Percentiles rank a stretch among this genome's conserved stretches.
Evolutionary conservation across 345 rosid species (phyloP).

Genomic region (Eutrema heterophyllum): DNA sequence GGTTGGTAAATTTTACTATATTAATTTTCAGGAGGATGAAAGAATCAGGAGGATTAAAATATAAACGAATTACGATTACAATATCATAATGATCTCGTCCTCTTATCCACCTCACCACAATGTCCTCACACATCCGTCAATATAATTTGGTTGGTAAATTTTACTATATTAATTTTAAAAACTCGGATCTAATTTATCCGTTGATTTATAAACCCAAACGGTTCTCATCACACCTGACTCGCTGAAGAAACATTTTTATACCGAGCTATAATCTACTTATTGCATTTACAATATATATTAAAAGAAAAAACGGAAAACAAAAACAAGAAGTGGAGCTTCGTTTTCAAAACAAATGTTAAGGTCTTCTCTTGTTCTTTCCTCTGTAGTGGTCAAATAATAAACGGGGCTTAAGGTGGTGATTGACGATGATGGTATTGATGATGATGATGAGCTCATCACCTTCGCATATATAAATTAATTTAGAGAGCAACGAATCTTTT

Average conservation of each 20-base stretch:
- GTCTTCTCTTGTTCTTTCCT: not conserved
- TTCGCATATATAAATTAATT: not conserved
- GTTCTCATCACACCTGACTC: not conserved
- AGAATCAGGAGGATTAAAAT: no score
- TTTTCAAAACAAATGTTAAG: not conserved
- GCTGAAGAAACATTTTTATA: not conserved
- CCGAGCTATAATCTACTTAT: not conserved
- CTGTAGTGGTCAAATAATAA: not conserved
- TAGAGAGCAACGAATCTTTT: not conserved
- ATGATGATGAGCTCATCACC: not conserved
- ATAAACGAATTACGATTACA: not conserved
- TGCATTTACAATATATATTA: constrained; percentile 15
- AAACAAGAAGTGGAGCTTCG: constrained; percentile 3
- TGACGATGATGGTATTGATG: not conserved
- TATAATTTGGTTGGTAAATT: not conserved
- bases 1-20: no score
- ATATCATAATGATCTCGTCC: not conserved
- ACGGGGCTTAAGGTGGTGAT: not conserved
- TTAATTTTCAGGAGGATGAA: no score
- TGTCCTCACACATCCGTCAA: not conserved
- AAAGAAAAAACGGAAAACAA: not conserved
- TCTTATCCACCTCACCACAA: not conserved
- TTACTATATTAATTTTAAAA: no score
- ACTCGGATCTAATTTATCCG: not conserved
- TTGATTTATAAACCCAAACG: not conserved